Evolutionary conservation across 2,329 filamentous ascomycete species (phyloP), one percentile per base, ranked within the genome.

Genomic region (Zarea fungicola): DNA sequence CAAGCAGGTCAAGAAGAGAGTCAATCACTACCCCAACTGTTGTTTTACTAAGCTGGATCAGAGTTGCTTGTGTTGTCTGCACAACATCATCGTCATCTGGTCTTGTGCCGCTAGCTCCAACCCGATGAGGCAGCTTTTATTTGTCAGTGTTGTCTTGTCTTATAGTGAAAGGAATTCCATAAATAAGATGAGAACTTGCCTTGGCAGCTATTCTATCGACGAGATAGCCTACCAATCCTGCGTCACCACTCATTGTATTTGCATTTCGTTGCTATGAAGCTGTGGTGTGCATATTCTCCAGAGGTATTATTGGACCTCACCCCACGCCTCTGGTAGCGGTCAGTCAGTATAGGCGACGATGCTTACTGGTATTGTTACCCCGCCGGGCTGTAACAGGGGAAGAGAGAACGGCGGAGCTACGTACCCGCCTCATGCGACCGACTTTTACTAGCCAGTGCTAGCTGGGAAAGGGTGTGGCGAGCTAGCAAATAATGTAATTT

Each of bases 21-120:
- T 82, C 76, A 54, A 84, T 69, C 29, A 85, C 77, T 47, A 71
- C 62, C 40, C 68, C 62, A 52, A 83, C 74, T 26, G 73, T 75
- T 31, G 71, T 70, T 36, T 70, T 68, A 63, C 81, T 83, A 57
- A 85, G 70, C 56, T 80, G 76, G 54, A 85, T 69, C 43, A 85
- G 71, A 6, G 80, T 84, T 22, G 76, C 72, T 58, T 80, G 77
- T 18, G 81, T 84, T 49, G 81, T 78, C 51, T 73, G 67, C 44
- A 81, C 73, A 52, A 84, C 72, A 43, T 83, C 78, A 65, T 85
- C 82, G 59, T 80, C 75, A 50, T 72, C 67, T 52, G 83, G 73
- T 55, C 78, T 76, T 58, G 78, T 73, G 55, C 72, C 70, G 51
- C 73, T 72, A 51, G 74, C 77, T 58, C 81, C 80, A 49, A 80